Conservation (phyloP, 805 yeast species). For the Millerago galiae region DNA sequence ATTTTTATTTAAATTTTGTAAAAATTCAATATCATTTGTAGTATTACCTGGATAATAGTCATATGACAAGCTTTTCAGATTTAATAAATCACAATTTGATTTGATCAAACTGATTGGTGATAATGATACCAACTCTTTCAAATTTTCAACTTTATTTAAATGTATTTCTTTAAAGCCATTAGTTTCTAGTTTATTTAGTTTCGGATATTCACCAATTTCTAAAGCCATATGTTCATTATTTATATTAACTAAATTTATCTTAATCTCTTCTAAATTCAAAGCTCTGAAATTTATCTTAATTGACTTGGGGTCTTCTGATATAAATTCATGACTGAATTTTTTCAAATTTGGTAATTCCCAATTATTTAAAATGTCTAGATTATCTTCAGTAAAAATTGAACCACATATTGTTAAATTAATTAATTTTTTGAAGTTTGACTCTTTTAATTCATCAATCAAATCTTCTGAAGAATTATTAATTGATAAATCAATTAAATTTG, state of each 20-base stretch:
- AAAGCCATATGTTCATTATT: not conserved
- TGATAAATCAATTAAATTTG: not conserved
- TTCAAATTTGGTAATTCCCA: slow-evolving; percentile 4
- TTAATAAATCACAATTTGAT: slow-evolving; percentile 3
- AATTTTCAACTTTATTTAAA: not conserved
- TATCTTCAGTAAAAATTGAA: not conserved
- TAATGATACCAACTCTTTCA: not conserved
- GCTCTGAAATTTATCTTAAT: slow-evolving; percentile 1
- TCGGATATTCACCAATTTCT: not conserved
- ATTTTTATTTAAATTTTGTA: not conserved
- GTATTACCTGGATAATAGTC: not conserved
- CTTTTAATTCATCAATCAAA: not conserved
- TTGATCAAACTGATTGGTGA: slow-evolving; percentile 1
- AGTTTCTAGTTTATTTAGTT: not conserved
- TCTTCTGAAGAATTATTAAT: slow-evolving; percentile 1
- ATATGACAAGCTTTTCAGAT: not conserved
- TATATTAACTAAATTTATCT: not conserved
- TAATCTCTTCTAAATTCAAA: not conserved
- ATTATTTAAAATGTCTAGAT: not conserved
- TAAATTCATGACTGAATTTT: slow-evolving; percentile 1
- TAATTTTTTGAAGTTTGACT: not conserved
- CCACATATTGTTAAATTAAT: slow-evolving; percentile 1
- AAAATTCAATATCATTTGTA: slow-evolving; percentile 1
- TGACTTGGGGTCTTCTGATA: not conserved
- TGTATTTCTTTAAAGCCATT: slow-evolving; percentile 1